A percentile compares a stretch with the other conserved stretches of the same genome.
These are phyloP conservation scores for Naganishia friedmannii DNA, from an alignment of 768 basidiomycete species.

Conservation along the genomic window DNA sequence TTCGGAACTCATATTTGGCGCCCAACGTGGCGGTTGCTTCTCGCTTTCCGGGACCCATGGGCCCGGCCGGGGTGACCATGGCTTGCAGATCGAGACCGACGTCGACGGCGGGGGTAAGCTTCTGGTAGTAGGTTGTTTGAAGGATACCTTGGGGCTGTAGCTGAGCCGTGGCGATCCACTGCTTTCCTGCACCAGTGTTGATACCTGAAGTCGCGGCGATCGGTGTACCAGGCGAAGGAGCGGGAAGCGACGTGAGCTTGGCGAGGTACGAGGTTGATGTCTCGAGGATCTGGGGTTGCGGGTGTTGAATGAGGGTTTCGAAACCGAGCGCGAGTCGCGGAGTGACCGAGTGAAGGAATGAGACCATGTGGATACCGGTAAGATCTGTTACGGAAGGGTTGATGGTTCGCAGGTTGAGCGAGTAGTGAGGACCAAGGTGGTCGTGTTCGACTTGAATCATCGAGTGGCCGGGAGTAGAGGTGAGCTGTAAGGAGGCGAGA, in stretches of 20 bases:
- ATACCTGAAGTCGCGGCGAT: slow-evolving; percentile 35
- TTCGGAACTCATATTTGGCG: slow-evolving; percentile 92
- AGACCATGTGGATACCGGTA: slow-evolving; percentile 87
- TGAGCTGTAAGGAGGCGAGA: slow-evolving; percentile 59
- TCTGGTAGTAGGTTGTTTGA: slow-evolving; percentile 94
- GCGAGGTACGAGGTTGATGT: slow-evolving; percentile 51
- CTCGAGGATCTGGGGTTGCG: slow-evolving; percentile 65
- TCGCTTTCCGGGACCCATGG: slow-evolving; percentile 63
- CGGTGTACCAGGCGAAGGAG: slow-evolving; percentile 37
- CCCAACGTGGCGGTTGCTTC: slow-evolving; percentile 91
- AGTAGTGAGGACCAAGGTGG: slow-evolving; percentile 81
- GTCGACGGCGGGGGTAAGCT: slow-evolving; percentile 89
- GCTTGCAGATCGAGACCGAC: slow-evolving; percentile 92
- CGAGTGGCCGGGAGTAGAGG: slow-evolving; percentile 71
- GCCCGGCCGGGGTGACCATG: slow-evolving; percentile 59
- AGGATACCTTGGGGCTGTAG: slow-evolving; percentile 76
- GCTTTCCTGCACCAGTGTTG: slow-evolving; percentile 40
- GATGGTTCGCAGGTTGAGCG: slow-evolving; percentile 76
- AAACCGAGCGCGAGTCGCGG: slow-evolving; percentile 84
- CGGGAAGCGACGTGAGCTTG: slow-evolving; percentile 52
- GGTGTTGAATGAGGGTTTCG: slow-evolving; percentile 79
- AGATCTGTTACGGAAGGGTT: slow-evolving; percentile 85
- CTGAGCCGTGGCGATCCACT: slow-evolving; percentile 92
- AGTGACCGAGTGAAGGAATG: slow-evolving; percentile 86
- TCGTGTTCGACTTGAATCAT: slow-evolving; percentile 95